Conservation (phyloP, 805 yeast species). For the Blastobotrys peoriensis region DNA sequence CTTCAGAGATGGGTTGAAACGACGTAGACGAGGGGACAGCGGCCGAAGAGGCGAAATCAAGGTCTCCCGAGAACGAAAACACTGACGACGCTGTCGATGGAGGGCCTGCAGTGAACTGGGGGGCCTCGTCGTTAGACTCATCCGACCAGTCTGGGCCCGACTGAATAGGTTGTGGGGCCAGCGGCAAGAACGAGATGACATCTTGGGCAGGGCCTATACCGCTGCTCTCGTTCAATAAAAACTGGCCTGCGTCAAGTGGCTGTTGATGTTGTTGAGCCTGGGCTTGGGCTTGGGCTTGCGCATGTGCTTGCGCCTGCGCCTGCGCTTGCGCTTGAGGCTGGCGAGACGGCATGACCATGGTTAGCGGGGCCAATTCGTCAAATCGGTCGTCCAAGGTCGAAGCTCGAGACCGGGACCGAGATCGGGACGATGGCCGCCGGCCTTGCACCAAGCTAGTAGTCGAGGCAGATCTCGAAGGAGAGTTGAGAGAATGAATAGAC, state of each 20-base stretch:
- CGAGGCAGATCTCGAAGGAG: slow-evolving; percentile 4
- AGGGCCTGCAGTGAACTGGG: not conserved
- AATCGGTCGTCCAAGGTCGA: not conserved
- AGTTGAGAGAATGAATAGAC: not conserved
- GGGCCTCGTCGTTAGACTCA: not conserved
- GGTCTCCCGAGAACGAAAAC: not conserved
- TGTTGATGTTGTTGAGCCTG: not conserved
- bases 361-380: not conserved
- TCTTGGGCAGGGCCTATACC: not conserved
- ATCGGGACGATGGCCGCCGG: not conserved
- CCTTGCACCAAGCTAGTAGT: slow-evolving; percentile 7
- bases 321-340: not conserved
- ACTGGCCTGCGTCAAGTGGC: not conserved
- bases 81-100: not conserved
- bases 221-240: not conserved
- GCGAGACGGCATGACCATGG: not conserved
- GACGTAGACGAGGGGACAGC: not conserved
- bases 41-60: not conserved
- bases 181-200: not conserved
- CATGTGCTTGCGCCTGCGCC: not conserved
- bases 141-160: not conserved
- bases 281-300: not conserved
- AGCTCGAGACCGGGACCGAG: not conserved
- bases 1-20: no score
- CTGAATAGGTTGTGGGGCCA: not conserved